Evolutionary conservation across 2,329 filamentous ascomycete genomes (phyloP).

Genomic region (Aspergillus sp.): DNA sequence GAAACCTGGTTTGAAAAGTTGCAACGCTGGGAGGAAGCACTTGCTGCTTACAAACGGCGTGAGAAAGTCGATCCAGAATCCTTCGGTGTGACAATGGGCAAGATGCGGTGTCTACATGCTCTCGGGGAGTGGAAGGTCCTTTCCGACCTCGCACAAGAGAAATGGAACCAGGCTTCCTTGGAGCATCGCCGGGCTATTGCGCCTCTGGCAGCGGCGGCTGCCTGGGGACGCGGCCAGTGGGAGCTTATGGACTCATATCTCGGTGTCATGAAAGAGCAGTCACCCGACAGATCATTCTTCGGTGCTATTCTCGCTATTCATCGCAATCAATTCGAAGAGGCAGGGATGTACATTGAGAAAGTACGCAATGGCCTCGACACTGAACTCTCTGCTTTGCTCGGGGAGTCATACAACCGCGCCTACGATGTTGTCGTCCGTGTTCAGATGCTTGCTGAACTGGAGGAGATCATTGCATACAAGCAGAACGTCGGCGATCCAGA

Average conservation of each 20-base stretch:
- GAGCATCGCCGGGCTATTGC: slow-evolving; percentile 91
- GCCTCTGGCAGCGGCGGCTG: slow-evolving; percentile 87
- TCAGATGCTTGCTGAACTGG: slow-evolving; percentile 97
- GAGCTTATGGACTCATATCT: slow-evolving; percentile 98
- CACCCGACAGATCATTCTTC: slow-evolving; percentile 95
- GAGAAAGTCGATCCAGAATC: slow-evolving; percentile 72
- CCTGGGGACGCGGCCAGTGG: slow-evolving; percentile 96
- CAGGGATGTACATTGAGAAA: slow-evolving; percentile 82
- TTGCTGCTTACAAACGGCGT: slow-evolving; percentile 86
- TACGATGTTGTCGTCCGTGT: slow-evolving; percentile 98
- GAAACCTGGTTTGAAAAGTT: slow-evolving; percentile 99
- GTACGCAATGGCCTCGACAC: slow-evolving; percentile 92
- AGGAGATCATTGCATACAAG: slow-evolving; percentile 98
- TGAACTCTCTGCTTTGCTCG: slow-evolving; percentile 92
- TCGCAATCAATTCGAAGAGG: slow-evolving; percentile 91
- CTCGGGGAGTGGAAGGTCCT: slow-evolving; percentile 96
- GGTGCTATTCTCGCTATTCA: slow-evolving; percentile 93
- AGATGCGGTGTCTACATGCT: slow-evolving; percentile 97
- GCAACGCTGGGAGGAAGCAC: slow-evolving; percentile 95
- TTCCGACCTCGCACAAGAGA: slow-evolving; percentile 82
- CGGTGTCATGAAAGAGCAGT: slow-evolving; percentile 88
- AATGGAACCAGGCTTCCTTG: slow-evolving; percentile 84
- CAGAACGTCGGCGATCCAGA: slow-evolving; percentile 75
- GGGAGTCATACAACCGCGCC: slow-evolving; percentile 95
- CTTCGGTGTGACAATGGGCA: slow-evolving; percentile 97